These are phyloP conservation scores for Penicillium ochrochloron DNA, from an alignment of 495 filamentous ascomycete genomes.

Conservation along the genomic window DNA sequence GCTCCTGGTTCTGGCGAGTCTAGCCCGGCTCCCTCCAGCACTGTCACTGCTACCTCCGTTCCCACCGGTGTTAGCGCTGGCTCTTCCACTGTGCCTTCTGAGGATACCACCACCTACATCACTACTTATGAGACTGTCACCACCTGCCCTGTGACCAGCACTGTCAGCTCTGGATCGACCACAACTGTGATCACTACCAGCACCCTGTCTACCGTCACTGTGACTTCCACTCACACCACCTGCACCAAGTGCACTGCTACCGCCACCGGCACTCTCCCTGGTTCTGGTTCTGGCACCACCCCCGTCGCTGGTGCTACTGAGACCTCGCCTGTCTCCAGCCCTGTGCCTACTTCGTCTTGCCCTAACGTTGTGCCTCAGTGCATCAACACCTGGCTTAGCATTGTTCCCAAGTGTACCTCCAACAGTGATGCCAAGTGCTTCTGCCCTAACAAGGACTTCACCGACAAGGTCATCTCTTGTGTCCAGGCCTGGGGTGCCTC, in stretches of 20 bases:
- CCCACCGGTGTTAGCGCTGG: constrained; percentile 19
- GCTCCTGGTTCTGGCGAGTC: constrained; percentile 8
- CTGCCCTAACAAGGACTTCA: constrained; percentile 79
- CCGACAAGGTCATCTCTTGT: constrained; percentile 80
- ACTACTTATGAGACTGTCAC: constrained; percentile 47
- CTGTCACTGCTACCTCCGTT: constrained; percentile 17
- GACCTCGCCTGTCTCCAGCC: constrained; percentile 27
- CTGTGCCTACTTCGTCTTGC: constrained; percentile 48
- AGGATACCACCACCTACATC: constrained; percentile 32
- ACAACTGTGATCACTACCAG: constrained; percentile 40
- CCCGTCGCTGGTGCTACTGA: constrained; percentile 18
- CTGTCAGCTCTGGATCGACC: constrained; percentile 40
- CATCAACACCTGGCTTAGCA: constrained; percentile 86
- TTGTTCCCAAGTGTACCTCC: constrained; percentile 73
- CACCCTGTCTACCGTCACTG: constrained; percentile 43
- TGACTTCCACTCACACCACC: constrained; percentile 43
- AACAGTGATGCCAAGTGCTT: constrained; percentile 86
- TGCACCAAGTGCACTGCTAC: constrained; percentile 40
- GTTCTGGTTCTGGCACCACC: constrained; percentile 6
- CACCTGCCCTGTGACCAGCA: constrained; percentile 48
- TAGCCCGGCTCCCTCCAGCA: constrained; percentile 11
- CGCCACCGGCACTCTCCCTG: constrained; percentile 9
- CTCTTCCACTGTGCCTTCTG: constrained; percentile 17
- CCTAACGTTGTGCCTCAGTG: constrained; percentile 82
- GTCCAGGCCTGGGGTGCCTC: constrained; percentile 74